Evolutionary conservation across 2,329 filamentous ascomycete genomes (phyloP).

Genomic region (Coniochaeta sp.): DNA sequence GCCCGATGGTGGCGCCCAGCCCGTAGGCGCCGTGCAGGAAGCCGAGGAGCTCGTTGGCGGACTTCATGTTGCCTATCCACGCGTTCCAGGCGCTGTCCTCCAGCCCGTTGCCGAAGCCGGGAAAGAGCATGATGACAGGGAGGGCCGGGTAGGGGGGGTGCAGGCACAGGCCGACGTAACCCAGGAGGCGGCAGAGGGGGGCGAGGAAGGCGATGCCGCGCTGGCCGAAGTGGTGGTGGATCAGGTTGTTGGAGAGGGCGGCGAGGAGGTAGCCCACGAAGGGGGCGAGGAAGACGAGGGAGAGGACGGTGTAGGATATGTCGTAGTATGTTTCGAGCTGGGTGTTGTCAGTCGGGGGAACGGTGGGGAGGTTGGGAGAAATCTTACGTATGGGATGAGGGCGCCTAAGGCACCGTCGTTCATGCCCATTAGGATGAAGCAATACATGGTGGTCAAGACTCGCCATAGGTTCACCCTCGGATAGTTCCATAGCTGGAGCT

Average conservation of each 20-base stretch:
- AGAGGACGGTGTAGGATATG: constrained; percentile 39
- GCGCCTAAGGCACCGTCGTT: constrained; percentile 50
- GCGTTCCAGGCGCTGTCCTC: constrained; percentile 50
- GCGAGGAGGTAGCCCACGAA: constrained; percentile 37
- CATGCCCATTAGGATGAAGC: constrained; percentile 59
- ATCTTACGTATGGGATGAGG: constrained; percentile 6
- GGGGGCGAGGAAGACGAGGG: constrained; percentile 39
- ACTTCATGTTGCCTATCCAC: constrained; percentile 58
- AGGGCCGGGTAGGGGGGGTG: constrained; percentile 65
- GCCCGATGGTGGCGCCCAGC: constrained; percentile 60
- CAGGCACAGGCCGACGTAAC: constrained; percentile 54
- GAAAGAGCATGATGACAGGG: constrained; percentile 57
- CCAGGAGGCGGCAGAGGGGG: constrained; percentile 52
- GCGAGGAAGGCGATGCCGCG: constrained; percentile 60
- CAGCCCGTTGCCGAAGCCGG: constrained; percentile 65
- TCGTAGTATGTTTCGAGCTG: constrained; percentile 38
- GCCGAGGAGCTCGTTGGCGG: constrained; percentile 63
- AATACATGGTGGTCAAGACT: constrained; percentile 51
- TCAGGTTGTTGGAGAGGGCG: constrained; percentile 34
- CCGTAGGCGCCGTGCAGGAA: constrained; percentile 65
- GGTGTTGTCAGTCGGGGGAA: neutral
- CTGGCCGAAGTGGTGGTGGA: constrained; percentile 44
- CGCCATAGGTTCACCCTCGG: constrained; percentile 51
- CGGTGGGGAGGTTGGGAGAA: neutral
- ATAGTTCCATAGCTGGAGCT: constrained; percentile 54